Conservation (phyloP, 2,329 filamentous ascomycete genomes). For the Epicoccum sorghinum region DNA sequence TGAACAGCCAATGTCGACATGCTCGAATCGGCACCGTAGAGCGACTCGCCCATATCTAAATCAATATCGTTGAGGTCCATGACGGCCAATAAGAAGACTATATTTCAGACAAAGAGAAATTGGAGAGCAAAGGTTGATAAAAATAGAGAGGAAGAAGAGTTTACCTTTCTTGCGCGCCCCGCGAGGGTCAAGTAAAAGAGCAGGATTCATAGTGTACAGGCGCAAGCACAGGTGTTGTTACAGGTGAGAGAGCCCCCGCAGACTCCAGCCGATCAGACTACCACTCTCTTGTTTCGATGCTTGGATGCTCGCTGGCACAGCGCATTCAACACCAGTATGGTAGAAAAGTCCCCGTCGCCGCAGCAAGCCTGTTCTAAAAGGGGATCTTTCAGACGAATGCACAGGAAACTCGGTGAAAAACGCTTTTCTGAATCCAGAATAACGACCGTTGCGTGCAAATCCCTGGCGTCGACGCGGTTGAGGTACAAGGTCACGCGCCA, state of each 20-base stretch:
- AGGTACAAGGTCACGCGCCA: conserved; percentile 23
- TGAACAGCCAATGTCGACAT: conserved; percentile 4
- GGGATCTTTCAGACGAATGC: neutral
- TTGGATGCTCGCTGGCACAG: conserved; percentile 19
- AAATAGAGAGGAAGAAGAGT: neutral
- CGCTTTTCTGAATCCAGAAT: neutral
- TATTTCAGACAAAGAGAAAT: neutral
- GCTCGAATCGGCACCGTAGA: neutral
- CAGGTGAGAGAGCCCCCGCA: conserved; percentile 20
- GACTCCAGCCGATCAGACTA: neutral
- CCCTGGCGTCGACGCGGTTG: conserved; percentile 3
- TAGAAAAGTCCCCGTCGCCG: conserved; percentile 19
- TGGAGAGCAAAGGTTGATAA: neutral
- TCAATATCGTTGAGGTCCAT: conserved; percentile 7
- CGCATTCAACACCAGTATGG: conserved; percentile 22
- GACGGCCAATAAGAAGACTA: neutral
- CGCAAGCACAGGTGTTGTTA: conserved; percentile 7
- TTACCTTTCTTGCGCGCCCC: conserved; percentile 35
- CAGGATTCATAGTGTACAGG: conserved; percentile 29
- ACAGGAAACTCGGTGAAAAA: neutral
- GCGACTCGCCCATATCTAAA: conserved; percentile 9
- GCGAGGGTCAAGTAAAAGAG: conserved; percentile 35
- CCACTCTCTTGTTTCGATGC: conserved; percentile 17
- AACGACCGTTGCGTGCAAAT: conserved; percentile 1
- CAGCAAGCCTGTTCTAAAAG: neutral